Conservation (phyloP, 2,329 filamentous ascomycete genomes). For the Penicillium corylophilum region DNA sequence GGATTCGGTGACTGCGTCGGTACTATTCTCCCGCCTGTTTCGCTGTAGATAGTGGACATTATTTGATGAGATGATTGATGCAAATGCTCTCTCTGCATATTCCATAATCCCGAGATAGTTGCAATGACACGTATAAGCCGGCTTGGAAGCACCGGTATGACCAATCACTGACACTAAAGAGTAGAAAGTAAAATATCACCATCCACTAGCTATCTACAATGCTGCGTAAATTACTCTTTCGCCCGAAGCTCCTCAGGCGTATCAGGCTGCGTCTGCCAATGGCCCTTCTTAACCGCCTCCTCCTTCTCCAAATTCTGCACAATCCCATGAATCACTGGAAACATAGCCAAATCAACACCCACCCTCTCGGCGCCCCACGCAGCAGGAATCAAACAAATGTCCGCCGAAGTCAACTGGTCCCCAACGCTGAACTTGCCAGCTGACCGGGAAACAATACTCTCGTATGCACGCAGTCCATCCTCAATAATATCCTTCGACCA, state of each 20-base stretch:
- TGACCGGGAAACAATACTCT: constrained; percentile 40
- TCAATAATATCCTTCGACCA: constrained; percentile 56
- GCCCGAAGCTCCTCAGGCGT: constrained; percentile 48
- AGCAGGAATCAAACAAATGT: constrained; percentile 59
- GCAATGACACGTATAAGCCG: constrained; percentile 2
- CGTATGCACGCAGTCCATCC: constrained; percentile 58
- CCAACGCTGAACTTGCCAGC: constrained; percentile 57
- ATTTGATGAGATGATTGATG: constrained; percentile 6
- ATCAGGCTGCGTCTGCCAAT: constrained; percentile 58
- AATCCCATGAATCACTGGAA: constrained; percentile 50
- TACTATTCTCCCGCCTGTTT: constrained; percentile 54
- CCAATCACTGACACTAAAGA: not conserved
- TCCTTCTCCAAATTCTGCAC: constrained; percentile 48
- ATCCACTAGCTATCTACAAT: not conserved
- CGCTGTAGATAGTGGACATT: constrained; percentile 21
- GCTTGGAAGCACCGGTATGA: not conserved
- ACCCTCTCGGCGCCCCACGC: constrained; percentile 58
- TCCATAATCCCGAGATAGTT: constrained; percentile 7
- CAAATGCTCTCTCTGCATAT: not conserved
- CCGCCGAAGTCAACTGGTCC: constrained; percentile 57
- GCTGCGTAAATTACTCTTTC: constrained; percentile 3
- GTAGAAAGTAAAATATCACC: too few relatives aligned
- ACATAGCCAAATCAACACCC: constrained; percentile 53
- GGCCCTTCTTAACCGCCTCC: constrained; percentile 53
- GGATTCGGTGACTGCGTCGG: constrained; percentile 75